Evolutionary conservation across 768 basidiomycete genomes (phyloP).

Genomic region (Postia placenta): DNA sequence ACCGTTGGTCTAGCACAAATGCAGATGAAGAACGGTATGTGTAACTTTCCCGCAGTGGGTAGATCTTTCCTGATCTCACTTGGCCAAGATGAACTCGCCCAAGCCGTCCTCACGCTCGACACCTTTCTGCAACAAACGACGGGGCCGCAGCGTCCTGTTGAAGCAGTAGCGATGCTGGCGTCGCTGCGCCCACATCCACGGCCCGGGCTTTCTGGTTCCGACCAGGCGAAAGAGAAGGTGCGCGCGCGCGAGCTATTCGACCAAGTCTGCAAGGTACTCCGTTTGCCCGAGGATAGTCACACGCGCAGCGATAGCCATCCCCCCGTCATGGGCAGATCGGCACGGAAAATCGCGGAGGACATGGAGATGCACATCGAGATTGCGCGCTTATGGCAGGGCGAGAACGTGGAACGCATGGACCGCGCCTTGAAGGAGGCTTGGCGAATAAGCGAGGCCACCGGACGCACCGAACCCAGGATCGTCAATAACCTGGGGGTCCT

Average conservation of each 20-base stretch:
- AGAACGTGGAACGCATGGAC: slow-evolving; percentile 66
- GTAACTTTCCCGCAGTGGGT: slow-evolving; percentile 1
- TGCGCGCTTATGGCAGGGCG: slow-evolving; percentile 82
- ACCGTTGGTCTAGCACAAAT: slow-evolving; percentile 84
- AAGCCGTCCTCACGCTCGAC: slow-evolving; percentile 82
- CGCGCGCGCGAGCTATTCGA: slow-evolving; percentile 83
- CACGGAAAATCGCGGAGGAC: slow-evolving; percentile 64
- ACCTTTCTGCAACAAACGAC: slow-evolving; percentile 61
- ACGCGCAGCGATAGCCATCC: slow-evolving; percentile 20
- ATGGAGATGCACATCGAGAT: slow-evolving; percentile 89
- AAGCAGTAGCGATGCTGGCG: slow-evolving; percentile 86
- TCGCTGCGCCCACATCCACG: slow-evolving; percentile 81
- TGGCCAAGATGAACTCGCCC: slow-evolving; percentile 70
- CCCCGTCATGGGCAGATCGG: slow-evolving; percentile 16
- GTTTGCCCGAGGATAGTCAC: slow-evolving; percentile 48
- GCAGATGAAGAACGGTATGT: slow-evolving; percentile 76
- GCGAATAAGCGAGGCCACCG: slow-evolving; percentile 46
- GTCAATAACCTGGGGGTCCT: slow-evolving; percentile 79
- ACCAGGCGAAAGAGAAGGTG: slow-evolving; percentile 62
- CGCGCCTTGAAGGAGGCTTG: slow-evolving; percentile 72
- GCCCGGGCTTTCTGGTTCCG: slow-evolving; percentile 70
- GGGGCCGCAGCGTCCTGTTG: slow-evolving; percentile 52
- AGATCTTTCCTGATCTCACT: background rate
- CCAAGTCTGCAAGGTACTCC: slow-evolving; percentile 59
- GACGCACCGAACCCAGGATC: slow-evolving; percentile 55